phyloP scores from a whole-genome alignment of 176 grass and related monocot genomes.

The Typha latifolia region DNA sequence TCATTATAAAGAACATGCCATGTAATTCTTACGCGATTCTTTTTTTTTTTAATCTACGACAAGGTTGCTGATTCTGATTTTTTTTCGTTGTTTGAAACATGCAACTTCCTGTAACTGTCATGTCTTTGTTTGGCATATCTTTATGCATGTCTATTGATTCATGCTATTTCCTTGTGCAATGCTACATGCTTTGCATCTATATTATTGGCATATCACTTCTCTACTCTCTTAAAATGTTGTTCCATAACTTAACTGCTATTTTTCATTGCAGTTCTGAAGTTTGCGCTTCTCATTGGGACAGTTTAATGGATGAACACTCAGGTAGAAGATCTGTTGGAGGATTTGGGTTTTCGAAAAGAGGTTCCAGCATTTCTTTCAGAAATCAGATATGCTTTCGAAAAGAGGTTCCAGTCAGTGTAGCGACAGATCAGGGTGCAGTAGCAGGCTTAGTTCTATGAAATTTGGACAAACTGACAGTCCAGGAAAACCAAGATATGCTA shows the following conservation, averaged over 20 bases:
- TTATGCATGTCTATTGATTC: no score
- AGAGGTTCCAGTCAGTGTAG: background rate
- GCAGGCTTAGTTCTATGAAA: background rate
- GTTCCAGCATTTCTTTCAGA: background rate
- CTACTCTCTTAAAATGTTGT: background rate
- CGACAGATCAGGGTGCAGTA: background rate
- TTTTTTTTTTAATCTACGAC: no score
- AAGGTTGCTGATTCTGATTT: no score
- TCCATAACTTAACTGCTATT: background rate
- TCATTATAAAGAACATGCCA: no score
- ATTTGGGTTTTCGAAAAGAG: slow-evolving; percentile 1
- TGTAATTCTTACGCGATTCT: no score
- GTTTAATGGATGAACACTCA: background rate
- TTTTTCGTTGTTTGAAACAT: no score
- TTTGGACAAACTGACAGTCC: background rate
- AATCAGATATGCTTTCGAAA: background rate
- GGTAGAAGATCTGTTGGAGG: background rate
- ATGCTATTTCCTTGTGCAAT: no score
- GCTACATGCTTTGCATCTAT: no score
- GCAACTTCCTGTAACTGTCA: no score
- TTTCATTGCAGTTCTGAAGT: background rate
- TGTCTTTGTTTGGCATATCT: no score
- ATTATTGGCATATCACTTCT: no score
- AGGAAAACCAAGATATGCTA: background rate
- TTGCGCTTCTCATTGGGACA: background rate